Conservation (phyloP, 768 basidiomycete species). For the Auricularia sp. region DNA sequence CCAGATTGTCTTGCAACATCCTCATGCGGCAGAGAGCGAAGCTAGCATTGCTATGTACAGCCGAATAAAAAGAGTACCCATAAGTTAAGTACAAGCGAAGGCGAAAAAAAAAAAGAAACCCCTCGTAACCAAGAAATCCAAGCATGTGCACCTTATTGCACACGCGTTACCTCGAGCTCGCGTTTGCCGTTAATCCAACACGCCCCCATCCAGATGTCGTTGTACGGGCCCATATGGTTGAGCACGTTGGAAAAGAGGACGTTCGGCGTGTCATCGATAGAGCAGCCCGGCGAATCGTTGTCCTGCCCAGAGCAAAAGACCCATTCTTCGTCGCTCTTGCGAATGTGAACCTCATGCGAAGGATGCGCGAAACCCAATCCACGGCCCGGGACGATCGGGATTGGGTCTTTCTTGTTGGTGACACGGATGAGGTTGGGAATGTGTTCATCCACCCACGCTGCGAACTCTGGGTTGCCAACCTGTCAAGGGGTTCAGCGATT, state of each 20-base stretch:
- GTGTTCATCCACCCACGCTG: slow-evolving; percentile 9
- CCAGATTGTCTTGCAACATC: too few species aligned
- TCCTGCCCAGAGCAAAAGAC: slow-evolving; percentile 15
- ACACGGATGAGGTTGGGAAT: slow-evolving; percentile 19
- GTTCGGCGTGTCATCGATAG: slow-evolving; percentile 15
- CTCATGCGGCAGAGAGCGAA: too few species aligned
- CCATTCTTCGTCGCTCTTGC: slow-evolving; percentile 19
- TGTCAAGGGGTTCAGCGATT: too few species aligned
- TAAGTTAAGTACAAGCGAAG: too few species aligned
- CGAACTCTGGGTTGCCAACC: background rate
- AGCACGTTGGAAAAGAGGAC: slow-evolving; percentile 11
- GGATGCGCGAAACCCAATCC: slow-evolving; percentile 35
- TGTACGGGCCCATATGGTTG: slow-evolving; percentile 20
- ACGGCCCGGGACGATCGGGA: slow-evolving; percentile 49
- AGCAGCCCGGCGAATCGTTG: slow-evolving; percentile 4
- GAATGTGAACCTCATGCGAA: slow-evolving; percentile 44
- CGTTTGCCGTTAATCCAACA: slow-evolving; percentile 1
- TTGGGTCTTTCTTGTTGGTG: slow-evolving; percentile 29
- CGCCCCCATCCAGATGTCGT: slow-evolving; percentile 13
- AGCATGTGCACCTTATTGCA: background rate
- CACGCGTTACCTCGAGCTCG: background rate
- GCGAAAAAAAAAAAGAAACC: background rate
- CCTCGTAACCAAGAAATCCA: background rate
- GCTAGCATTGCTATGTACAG: too few species aligned
- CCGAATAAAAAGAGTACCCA: too few species aligned